A percentile compares a stretch with the other conserved stretches of the same genome.
Conservation (phyloP, 179 eudicot genomes). For the Silene coronaria region DNA sequence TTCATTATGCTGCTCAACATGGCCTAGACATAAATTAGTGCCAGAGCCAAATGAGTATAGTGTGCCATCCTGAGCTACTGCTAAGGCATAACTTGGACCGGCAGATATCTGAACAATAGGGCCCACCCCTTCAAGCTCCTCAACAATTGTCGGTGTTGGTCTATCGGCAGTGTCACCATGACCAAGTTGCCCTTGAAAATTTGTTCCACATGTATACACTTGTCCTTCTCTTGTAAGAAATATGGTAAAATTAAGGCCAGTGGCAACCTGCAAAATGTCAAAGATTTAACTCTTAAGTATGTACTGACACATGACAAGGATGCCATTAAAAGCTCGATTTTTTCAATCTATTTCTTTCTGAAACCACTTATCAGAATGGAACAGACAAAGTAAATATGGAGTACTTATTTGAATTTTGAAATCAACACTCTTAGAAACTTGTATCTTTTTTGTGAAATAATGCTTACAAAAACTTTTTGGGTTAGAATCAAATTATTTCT, state of each 20-base stretch:
- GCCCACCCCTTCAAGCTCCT: conserved; percentile 45
- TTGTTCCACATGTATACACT: conserved; percentile 81
- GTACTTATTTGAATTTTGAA: not conserved
- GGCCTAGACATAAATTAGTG: conserved; percentile 83
- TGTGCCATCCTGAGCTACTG: conserved; percentile 63
- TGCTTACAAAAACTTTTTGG: no score
- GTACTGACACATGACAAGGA: not conserved
- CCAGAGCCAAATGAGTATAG: conserved; percentile 85
- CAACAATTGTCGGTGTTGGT: conserved; percentile 56
- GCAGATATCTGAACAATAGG: conserved; percentile 71
- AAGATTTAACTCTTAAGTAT: conserved; percentile 1
- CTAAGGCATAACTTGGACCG: conserved; percentile 78
- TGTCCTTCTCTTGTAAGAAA: conserved; percentile 73
- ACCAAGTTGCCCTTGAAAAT: conserved; percentile 84
- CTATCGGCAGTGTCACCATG: conserved; percentile 78
- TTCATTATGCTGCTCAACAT: conserved; percentile 82
- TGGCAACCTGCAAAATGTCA: conserved; percentile 61
- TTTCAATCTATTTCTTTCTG: not conserved
- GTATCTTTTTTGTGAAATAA: not conserved
- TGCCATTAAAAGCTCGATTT: not conserved
- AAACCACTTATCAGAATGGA: not conserved
- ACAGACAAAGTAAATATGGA: not conserved
- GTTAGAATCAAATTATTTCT: no score
- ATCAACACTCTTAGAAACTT: not conserved
- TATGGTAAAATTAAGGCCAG: conserved; percentile 81